Evolutionary conservation across 768 basidiomycete genomes (phyloP).

Genomic region (Kwoniella sp.): DNA sequence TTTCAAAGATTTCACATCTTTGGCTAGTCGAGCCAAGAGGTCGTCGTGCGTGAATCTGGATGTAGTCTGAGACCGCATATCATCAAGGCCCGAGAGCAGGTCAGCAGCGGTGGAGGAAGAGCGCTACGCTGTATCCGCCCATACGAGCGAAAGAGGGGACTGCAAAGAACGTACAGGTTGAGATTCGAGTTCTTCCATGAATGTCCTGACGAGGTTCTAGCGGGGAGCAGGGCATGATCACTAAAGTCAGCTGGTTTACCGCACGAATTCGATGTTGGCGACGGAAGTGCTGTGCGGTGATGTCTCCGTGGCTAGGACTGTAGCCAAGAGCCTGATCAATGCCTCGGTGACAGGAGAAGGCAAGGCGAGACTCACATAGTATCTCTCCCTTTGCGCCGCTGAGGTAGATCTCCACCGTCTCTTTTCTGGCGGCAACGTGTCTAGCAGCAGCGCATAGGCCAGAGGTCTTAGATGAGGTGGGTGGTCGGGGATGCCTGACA

Average conservation of each 20-base stretch:
- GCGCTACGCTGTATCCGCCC: no score
- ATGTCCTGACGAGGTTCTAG: constrained; percentile 23
- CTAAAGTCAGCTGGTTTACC: not conserved
- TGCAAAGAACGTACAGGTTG: constrained; percentile 11
- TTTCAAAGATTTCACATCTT: constrained; percentile 21
- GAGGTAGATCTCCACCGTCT: constrained; percentile 33
- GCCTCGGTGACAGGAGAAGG: no score
- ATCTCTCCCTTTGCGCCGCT: constrained; percentile 28
- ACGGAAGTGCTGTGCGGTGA: no score
- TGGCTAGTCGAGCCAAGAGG: constrained; percentile 16
- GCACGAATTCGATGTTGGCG: no score
- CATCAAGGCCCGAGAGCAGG: no score
- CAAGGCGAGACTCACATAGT: constrained; percentile 44
- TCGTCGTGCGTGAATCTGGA: constrained; percentile 14
- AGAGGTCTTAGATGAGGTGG: constrained; percentile 52
- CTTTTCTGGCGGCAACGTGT: constrained; percentile 36
- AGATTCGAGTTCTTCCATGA: constrained; percentile 24
- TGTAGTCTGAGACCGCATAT: no score
- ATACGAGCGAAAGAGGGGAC: no score
- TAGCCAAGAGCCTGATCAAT: no score
- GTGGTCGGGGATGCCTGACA: constrained; percentile 46
- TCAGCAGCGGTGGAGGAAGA: no score
- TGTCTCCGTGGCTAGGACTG: not conserved
- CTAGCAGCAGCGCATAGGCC: constrained; percentile 47
- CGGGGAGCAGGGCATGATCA: not conserved